phyloP scores from a whole-genome alignment of 305 asterid genomes.

The Striga hermonthica region DNA sequence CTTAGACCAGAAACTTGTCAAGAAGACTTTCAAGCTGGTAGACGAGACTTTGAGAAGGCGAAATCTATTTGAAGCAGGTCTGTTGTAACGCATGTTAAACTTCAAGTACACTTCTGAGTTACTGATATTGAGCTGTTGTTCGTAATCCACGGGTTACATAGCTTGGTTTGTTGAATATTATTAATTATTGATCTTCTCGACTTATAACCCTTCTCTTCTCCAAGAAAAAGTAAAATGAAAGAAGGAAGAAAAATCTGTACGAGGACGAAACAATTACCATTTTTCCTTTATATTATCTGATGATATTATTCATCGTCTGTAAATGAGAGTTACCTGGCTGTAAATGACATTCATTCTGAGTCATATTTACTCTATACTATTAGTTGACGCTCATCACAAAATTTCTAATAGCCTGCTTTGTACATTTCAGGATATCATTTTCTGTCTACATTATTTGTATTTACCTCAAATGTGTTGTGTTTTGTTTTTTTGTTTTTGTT shows the following conservation, averaged over 20 bases:
- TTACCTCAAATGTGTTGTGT: not conserved
- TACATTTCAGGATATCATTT: not conserved
- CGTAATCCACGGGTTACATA: conserved; percentile 6
- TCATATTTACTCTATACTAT: conserved; percentile 27
- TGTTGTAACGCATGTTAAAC: conserved; percentile 45
- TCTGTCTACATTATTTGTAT: not conserved
- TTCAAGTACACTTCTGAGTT: conserved; percentile 25
- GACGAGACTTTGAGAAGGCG: conserved; percentile 97
- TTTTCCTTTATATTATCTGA: conserved; percentile 16
- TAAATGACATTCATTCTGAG: conserved; percentile 42
- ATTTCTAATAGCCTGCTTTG: not conserved
- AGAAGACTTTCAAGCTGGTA: conserved; percentile 97
- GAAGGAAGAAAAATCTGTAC: conserved; percentile 7
- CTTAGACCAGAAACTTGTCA: conserved; percentile 93
- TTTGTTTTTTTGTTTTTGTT: not conserved
- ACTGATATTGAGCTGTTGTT: conserved; percentile 24
- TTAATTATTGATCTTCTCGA: conserved; percentile 21
- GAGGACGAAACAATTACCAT: conserved; percentile 25
- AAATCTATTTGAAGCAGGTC: conserved; percentile 91
- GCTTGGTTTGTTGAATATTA: conserved; percentile 16
- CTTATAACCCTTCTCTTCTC: conserved; percentile 23
- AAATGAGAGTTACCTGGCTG: conserved; percentile 42
- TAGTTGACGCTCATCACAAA: not conserved
- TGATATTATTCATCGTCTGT: conserved; percentile 36
- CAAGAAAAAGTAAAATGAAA: not conserved